Evolutionary conservation across 2,329 filamentous ascomycete genomes (phyloP), one percentile per base, ranked within the genome.

Genomic region (Alternaria triticina): DNA sequence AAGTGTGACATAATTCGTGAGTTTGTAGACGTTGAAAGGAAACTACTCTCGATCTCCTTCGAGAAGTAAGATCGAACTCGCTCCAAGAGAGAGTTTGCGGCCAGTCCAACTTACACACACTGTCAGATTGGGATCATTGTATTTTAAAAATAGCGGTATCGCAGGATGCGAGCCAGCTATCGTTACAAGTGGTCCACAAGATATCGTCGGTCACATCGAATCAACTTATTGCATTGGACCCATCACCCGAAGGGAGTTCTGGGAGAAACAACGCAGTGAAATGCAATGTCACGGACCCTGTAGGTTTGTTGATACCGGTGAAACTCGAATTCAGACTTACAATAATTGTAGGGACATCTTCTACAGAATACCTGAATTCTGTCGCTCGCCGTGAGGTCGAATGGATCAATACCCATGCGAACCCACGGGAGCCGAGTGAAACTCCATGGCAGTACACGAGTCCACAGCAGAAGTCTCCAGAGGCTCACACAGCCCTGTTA

Each of bases 321-420:
- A 54, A 36, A 58, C 15, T 61, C 17, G 46, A 10, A 25, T 50
- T 4, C 57, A 52, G 30, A 59, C 62, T 69, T 22, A 65, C 7
- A 59, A 44, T 57, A 15, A 49, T 58, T 58, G 2, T 57, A 76
- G 73, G 73, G 71, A 61, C 40, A 62, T 70, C 71, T 62, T 57
- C 71, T 36, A 47, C 33, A 60, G 63, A 71, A 44, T 75, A 75
- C 50, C 61, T 74, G 10, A 27, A 71, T 50, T 70, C 79, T 36
- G 60, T 80, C 51, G 78, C 74, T 61, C 55, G 65, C 28, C 74
- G 76, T 60, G 79, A 81, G 65, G 75, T 77, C 23, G 65, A 74
- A 13, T 79, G 75, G 69, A 70, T 80, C n/a, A 69, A 67, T 44
- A 51, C 66, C n/a, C 55, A 78, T 47, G 55, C 63, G 11, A 47